Conservation (phyloP, 345 rosid species). For the Eucalyptus cloeziana region DNA sequence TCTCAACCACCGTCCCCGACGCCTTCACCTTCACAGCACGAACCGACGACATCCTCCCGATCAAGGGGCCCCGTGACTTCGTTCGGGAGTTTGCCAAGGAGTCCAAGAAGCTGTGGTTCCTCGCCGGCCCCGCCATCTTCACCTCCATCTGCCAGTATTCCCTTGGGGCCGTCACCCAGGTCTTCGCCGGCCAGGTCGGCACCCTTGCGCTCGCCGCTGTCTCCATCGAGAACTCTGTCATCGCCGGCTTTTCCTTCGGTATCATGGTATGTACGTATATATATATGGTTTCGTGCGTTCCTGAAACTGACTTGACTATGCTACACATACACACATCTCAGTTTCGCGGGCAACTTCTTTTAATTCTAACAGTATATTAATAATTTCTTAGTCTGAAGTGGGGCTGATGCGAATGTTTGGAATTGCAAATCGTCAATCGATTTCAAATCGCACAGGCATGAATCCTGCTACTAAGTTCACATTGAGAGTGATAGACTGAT, state of each 20-base stretch:
- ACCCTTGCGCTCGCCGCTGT: slow-evolving; percentile 73
- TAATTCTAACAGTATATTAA: background rate
- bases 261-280: slow-evolving; percentile 29
- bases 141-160: slow-evolving; percentile 75
- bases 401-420: background rate
- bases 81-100: slow-evolving; percentile 39
- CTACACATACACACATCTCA: background rate
- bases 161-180: slow-evolving; percentile 84
- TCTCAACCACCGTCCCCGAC: background rate
- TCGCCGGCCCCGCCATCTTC: slow-evolving; percentile 95
- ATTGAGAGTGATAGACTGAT: background rate
- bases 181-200: slow-evolving; percentile 69
- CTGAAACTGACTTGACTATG: background rate
- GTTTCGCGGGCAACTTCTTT: background rate
- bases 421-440: background rate
- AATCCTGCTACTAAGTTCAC: background rate
- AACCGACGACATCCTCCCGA: slow-evolving; percentile 54
- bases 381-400: background rate
- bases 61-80: slow-evolving; percentile 32
- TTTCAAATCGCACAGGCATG: background rate
- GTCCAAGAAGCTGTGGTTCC: slow-evolving; percentile 65
- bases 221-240: slow-evolving; percentile 81
- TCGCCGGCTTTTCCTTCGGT: slow-evolving; percentile 93
- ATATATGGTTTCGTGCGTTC: background rate
- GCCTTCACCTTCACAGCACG: slow-evolving; percentile 19